Evolutionary conservation across 345 rosid species (phyloP).

Genomic region (Trapa incisa): DNA sequence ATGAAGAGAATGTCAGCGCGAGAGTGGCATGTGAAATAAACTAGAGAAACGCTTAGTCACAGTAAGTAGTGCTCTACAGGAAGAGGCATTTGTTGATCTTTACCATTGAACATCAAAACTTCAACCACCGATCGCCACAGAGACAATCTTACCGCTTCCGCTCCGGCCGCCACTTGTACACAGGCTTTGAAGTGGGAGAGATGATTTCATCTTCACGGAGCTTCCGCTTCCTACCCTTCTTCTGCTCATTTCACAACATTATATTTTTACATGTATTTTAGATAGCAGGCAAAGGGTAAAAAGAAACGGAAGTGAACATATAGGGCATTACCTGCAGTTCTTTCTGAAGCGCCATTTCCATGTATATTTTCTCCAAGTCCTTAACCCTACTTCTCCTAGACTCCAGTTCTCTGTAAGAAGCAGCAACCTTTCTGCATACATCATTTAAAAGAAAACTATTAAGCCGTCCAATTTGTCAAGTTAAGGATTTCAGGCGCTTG

Average conservation of each 20-base stretch:
- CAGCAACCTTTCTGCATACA: conserved; percentile 41
- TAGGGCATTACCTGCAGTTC: conserved; percentile 54
- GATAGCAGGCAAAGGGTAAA: neutral
- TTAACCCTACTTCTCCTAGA: conserved; percentile 52
- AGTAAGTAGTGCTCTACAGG: neutral
- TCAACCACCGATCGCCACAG: neutral
- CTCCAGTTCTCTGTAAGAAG: conserved; percentile 67
- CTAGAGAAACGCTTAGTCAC: neutral
- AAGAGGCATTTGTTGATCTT: neutral
- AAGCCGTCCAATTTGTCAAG: neutral
- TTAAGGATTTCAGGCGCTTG: neutral
- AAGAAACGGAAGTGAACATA: neutral
- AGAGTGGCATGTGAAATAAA: neutral
- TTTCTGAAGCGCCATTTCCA: conserved; percentile 65
- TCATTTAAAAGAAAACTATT: neutral
- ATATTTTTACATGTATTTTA: neutral
- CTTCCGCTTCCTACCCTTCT: conserved; percentile 68
- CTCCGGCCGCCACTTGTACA: conserved; percentile 66
- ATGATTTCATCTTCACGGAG: conserved; percentile 62
- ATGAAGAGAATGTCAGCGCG: neutral
- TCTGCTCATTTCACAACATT: conserved; percentile 23
- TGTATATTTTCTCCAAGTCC: conserved; percentile 55
- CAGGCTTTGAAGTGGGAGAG: conserved; percentile 48
- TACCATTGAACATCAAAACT: neutral
- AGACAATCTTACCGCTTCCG: conserved; percentile 47